These are phyloP conservation scores for Colletotrichum sp. DNA, from an alignment of 2,329 filamentous ascomycete genomes.

Conservation along the genomic window DNA sequence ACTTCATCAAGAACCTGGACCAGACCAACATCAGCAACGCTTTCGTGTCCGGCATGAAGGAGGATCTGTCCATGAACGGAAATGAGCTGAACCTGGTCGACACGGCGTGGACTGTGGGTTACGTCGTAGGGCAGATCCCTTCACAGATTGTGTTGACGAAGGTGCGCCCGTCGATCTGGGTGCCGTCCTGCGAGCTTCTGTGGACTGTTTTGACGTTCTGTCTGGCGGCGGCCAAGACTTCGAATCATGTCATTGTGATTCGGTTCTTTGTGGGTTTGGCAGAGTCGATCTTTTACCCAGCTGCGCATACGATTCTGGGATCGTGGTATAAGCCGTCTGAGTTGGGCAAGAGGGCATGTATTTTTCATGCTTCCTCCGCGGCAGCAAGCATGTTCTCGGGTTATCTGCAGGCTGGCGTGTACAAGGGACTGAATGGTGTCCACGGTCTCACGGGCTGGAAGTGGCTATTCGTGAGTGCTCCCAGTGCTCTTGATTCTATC, in stretches of 20 bases:
- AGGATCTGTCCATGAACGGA: constrained; percentile 29
- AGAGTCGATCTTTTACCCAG: constrained; percentile 37
- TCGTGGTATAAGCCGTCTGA: constrained; percentile 43
- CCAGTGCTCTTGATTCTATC: no score
- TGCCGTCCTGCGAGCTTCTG: constrained; percentile 29
- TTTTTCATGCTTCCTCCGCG: constrained; percentile 54
- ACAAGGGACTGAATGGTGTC: constrained; percentile 53
- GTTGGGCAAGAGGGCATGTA: constrained; percentile 55
- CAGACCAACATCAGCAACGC: constrained; percentile 30
- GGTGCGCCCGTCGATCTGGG: constrained; percentile 31
- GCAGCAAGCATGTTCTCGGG: constrained; percentile 61
- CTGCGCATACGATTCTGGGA: constrained; percentile 40
- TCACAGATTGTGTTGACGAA: constrained; percentile 31
- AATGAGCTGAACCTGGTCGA: constrained; percentile 29
- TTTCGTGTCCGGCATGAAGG: constrained; percentile 31
- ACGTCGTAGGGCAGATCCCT: constrained; percentile 30
- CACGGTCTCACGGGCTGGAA: constrained; percentile 43
- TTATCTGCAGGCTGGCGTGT: constrained; percentile 60
- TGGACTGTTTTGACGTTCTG: constrained; percentile 24
- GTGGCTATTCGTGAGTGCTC: constrained; percentile 37
- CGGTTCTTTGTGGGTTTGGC: constrained; percentile 49
- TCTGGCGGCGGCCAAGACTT: constrained; percentile 19
- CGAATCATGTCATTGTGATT: constrained; percentile 43
- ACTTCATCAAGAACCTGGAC: constrained; percentile 29
- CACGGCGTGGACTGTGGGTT: constrained; percentile 28